Base-by-base conservation (phyloP, 148 eudicot genomes). In the Diospyros kaki region DNA sequence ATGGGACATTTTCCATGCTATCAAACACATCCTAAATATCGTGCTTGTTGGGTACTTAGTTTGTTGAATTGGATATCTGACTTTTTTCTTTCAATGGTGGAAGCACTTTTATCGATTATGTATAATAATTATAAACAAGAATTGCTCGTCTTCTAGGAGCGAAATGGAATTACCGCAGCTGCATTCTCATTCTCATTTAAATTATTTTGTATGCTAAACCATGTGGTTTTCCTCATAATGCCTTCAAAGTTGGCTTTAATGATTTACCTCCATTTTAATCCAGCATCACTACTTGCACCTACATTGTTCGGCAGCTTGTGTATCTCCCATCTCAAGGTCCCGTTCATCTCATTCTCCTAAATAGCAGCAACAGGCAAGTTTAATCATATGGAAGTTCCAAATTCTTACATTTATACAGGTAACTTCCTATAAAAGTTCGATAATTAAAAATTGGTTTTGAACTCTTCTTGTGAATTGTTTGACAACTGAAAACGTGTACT, bases 201-300 rank as follows among this genome's bases (percentile, higher is more conserved):
- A 28, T 28, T 28, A 0, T 48, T 48, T 15, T 14, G 14, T 58
- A 58, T 58, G 14, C 40, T n/a, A 53, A 39, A 66, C 9, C 54
- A 17, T 17, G 44, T 44, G 5, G 39, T 43, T 14, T 43, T 10
- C 59, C 45, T 51, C 52, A 44, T 12, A 58, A 45, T 68, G 4
- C 6, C 8, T 56, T 18, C 38, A 51, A 69, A 46, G 48, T 67
- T 51, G 4, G 61, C 38, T 41, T 17, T 67, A n/a, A 76, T 53
- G 1, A 12, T 13, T 50, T 75, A n/a, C 6, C 15, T 69, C 11
- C 56, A 11, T 28, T 17, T 69, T 68, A 76, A 84, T 81, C 68
- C 90, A 93, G 97, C 83, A 69, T 89, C 39, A 59, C 78, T 5
- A 90, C 91, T 56, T 90, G 97, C 78, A 89, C 78, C 53, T 93